Base-by-base conservation (phyloP, 345 rosid genomes). In the Dipteronia dyeriana region DNA sequence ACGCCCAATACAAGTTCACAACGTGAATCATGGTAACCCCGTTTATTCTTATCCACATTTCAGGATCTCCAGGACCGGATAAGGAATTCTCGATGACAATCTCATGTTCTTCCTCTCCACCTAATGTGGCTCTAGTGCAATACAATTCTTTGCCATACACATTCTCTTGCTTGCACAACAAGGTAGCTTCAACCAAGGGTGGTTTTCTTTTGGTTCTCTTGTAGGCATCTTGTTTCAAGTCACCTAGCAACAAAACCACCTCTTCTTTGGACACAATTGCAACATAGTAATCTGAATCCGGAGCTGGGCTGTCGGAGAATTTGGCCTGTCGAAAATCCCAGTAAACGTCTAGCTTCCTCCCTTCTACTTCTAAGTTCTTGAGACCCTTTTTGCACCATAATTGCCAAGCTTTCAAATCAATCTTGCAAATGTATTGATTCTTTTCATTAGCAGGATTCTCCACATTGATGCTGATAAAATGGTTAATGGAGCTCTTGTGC, bases 311-410 rank as follows among this genome's bases (percentile, higher is more conserved):
- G 75, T n/a, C 66, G 1, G 92, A 78, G 83, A 92, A 87, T 82
- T 89, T 92, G 4, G 91, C 90, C 20, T 83, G 83, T 68, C 95
- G 85, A 72, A 92, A 87, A 83, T 92, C 95, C 95, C 95, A 92
- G 25, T 83, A 92, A 56, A 92, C 78, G 0, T 89, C 94, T 16
- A 89, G 84, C 63, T 82, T 76, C 20, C 66, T 65, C 0, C 79
- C 82, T 7, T 86, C 82, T 16, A 87, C 85, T 66, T 85, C 88
- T 25, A 92, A 60, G 63, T 84, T 89, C 74, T 90, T 92, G n/a
- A 92, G 85, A 76, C 97, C 97, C 59, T 90, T 92, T 31, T 82
- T 92, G 0, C 88, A 88, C 93, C 93, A 90, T 65, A 89, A 89
- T 13, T 90, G 92, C 84, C 91, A 88, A 14, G 88, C 79, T 47